Conservation (phyloP, 2,329 filamentous ascomycete species). For the Nannizzia gypsea region DNA sequence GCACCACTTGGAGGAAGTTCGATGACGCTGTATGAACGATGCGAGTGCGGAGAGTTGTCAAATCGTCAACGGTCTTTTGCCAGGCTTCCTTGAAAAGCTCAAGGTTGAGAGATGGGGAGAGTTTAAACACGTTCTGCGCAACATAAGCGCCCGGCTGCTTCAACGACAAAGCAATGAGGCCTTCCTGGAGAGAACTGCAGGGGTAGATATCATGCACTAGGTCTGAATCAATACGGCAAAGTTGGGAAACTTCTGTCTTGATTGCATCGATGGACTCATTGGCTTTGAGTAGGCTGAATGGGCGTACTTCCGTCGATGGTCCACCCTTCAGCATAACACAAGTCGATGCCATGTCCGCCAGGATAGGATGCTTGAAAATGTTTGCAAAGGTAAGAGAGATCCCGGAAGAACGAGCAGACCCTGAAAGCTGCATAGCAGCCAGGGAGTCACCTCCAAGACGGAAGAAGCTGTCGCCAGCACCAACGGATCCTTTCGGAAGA, state of each 20-base stretch:
- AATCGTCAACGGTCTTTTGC: constrained; percentile 34
- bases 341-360: constrained; percentile 23
- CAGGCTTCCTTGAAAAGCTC: constrained; percentile 36
- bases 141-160: constrained; percentile 39
- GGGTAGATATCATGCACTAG: constrained; percentile 32
- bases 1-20: constrained; percentile 32
- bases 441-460: constrained; percentile 17
- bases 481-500: constrained; percentile 8
- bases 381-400: constrained; percentile 16
- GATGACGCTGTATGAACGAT: constrained; percentile 30
- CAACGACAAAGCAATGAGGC: constrained; percentile 38
- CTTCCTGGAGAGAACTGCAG: constrained; percentile 35
- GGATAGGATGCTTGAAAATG: constrained; percentile 23
- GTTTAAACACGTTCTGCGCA: constrained; percentile 34
- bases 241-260: constrained; percentile 17
- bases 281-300: constrained; percentile 14
- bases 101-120: constrained; percentile 30
- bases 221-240: constrained; percentile 22
- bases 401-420: constrained; percentile 13
- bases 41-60: constrained; percentile 40
- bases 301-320: constrained; percentile 5
- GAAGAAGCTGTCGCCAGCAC: constrained; percentile 16
- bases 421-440: constrained; percentile 19
- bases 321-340: constrained; percentile 6
- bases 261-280: constrained; percentile 8